Percentiles rank a stretch among this genome's conserved stretches.
These are phyloP conservation scores for Chaetomidium leptoderma DNA, from an alignment of 495 filamentous ascomycete species.

Conservation along the genomic window DNA sequence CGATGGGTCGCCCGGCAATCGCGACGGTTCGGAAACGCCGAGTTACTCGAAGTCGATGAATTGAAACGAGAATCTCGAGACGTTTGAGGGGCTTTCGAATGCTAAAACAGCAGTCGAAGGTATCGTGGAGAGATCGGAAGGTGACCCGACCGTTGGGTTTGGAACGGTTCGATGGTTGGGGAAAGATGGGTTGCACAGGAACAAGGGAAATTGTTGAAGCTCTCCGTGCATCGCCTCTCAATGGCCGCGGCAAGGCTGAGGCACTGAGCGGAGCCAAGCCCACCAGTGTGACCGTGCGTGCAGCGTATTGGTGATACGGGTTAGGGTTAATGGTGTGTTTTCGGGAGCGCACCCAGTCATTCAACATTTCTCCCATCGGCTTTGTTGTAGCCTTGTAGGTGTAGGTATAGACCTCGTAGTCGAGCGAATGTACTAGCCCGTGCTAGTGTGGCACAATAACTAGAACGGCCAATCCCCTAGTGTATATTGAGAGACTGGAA, in stretches of 20 bases:
- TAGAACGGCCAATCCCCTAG: too few species aligned
- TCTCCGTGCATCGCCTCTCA: slow-evolving; percentile 13
- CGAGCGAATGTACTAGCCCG: too few species aligned
- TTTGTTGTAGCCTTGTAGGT: too few species aligned
- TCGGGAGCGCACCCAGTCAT: too few species aligned
- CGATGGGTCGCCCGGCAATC: neutral
- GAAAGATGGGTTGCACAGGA: slow-evolving; percentile 8
- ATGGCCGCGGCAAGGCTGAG: slow-evolving; percentile 20
- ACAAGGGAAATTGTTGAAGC: neutral
- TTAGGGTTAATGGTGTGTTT: too few species aligned
- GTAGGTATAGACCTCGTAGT: too few species aligned
- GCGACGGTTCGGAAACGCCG: neutral
- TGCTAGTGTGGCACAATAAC: too few species aligned
- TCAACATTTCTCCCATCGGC: too few species aligned
- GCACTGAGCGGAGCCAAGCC: neutral
- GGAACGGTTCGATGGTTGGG: neutral
- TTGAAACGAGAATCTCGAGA: neutral
- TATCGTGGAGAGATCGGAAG: neutral
- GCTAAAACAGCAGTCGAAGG: neutral
- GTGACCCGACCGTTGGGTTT: neutral
- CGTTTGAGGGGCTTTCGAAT: neutral
- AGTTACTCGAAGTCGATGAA: neutral
- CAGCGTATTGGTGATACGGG: neutral
- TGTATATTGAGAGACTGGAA: too few species aligned
- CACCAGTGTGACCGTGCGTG: neutral